Conservation (phyloP, 2,329 filamentous ascomycete genomes). For the Zalaria obscura region DNA sequence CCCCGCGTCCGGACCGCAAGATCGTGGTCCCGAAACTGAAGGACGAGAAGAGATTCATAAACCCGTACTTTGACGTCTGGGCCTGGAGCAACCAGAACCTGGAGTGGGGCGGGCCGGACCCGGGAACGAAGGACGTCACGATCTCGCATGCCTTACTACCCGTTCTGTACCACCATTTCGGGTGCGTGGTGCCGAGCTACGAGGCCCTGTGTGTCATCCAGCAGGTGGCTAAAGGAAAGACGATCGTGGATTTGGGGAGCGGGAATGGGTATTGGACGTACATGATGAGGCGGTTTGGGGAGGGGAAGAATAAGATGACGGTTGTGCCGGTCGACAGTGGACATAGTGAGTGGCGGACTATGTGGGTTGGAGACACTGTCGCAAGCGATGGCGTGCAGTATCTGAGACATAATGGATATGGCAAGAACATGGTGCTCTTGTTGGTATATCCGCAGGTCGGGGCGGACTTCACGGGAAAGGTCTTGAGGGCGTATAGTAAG, state of each 20-base stretch:
- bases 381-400: constrained; percentile 46
- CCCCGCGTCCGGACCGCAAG: constrained; percentile 25
- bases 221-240: constrained; percentile 35
- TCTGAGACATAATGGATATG: constrained; percentile 35
- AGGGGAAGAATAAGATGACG: constrained; percentile 22
- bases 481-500: constrained; percentile 43
- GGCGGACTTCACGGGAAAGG: constrained; percentile 47
- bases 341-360: constrained; percentile 52
- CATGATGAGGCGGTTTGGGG: constrained; percentile 48
- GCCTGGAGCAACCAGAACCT: constrained; percentile 49
- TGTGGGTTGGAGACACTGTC: constrained; percentile 56
- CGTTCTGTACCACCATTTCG: constrained; percentile 66
- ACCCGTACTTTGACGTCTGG: constrained; percentile 58
- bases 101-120: constrained; percentile 50
- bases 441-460: constrained; percentile 62
- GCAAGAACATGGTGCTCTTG: constrained; percentile 45
- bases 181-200: constrained; percentile 55
- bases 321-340: constrained; percentile 53
- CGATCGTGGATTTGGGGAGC: constrained; percentile 52
- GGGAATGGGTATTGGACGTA: constrained; percentile 67
- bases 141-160: constrained; percentile 56
- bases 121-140: constrained; percentile 35
- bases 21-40: constrained; percentile 27
- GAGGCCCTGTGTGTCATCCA: constrained; percentile 49
- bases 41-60: constrained; percentile 28